phyloP scores from a whole-genome alignment of 2,329 filamentous ascomycete genomes.

The Ascochyta koolunga region DNA sequence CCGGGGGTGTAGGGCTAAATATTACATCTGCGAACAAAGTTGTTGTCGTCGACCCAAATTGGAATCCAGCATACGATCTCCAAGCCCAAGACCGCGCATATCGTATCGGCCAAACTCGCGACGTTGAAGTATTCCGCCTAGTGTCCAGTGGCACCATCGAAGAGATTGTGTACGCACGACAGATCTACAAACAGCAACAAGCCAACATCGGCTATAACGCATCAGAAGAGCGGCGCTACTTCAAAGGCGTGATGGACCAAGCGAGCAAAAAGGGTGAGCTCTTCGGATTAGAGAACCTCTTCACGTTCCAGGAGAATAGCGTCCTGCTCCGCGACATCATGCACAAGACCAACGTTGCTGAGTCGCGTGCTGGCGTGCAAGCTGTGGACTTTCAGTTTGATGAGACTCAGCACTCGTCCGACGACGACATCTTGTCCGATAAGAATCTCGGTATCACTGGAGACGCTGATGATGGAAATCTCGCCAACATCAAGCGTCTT shows the following conservation, averaged over 20 bases:
- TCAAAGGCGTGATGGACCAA: conserved; percentile 89
- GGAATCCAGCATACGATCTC: conserved; percentile 94
- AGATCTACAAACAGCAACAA: conserved; percentile 99
- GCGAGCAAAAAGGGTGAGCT: conserved; percentile 87
- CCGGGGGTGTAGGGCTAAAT: conserved; percentile 91
- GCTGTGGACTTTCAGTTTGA: conserved; percentile 73
- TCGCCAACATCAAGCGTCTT: conserved; percentile 66
- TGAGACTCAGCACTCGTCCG: conserved; percentile 36
- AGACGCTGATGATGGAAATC: conserved; percentile 35
- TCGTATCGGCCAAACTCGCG: conserved; percentile 87
- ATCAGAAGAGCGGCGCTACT: conserved; percentile 89
- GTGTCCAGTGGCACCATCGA: conserved; percentile 92
- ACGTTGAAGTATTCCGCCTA: conserved; percentile 94
- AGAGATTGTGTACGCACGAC: conserved; percentile 94
- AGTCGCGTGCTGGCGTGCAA: conserved; percentile 82
- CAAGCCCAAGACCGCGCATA: conserved; percentile 97
- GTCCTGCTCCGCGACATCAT: conserved; percentile 92
- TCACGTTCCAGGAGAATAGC: conserved; percentile 79
- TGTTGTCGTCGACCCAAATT: conserved; percentile 94
- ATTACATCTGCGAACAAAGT: conserved; percentile 99
- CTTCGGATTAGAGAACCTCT: conserved; percentile 87
- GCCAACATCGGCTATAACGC: conserved; percentile 97
- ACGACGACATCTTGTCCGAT: conserved; percentile 34
- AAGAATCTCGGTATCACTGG: conserved; percentile 30
- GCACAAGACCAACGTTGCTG: conserved; percentile 97